Percentiles rank a stretch among this genome's conserved stretches.
These are phyloP conservation scores for Puccinia triticina DNA, from an alignment of 1,284 basidiomycete species.

Conservation along the genomic window DNA sequence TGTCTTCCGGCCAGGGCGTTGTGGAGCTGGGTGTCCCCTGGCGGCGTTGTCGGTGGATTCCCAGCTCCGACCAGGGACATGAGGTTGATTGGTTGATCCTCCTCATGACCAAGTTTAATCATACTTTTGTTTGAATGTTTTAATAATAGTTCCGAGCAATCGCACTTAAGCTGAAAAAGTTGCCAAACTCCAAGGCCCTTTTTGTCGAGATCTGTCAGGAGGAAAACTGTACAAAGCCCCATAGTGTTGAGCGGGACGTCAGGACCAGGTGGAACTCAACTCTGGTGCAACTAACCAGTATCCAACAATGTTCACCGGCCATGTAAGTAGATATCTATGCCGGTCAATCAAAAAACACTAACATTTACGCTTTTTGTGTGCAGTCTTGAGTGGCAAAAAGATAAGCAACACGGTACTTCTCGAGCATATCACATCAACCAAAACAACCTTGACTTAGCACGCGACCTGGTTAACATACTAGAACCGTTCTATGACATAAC, in stretches of 20 bases:
- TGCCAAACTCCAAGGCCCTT: constrained; percentile 6
- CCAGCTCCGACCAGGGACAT: too few species aligned
- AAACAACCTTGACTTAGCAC: not conserved
- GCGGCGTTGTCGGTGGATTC: too few species aligned
- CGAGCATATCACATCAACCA: constrained; percentile 14
- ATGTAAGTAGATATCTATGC: not conserved
- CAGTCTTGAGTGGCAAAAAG: constrained; percentile 18
- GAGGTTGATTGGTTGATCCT: too few species aligned
- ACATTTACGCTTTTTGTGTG: not conserved
- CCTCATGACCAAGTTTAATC: not conserved
- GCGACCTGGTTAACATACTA: not conserved
- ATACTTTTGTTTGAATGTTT: not conserved
- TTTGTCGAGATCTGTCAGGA: not conserved
- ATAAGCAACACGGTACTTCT: not conserved
- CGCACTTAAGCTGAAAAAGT: not conserved
- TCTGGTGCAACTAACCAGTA: not conserved
- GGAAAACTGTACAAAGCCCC: not conserved
- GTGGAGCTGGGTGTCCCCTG: too few species aligned
- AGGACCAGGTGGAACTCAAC: too few species aligned
- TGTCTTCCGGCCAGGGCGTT: too few species aligned
- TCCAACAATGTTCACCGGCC: not conserved
- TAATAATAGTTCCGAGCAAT: not conserved
- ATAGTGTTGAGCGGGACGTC: not conserved
- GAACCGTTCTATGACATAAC: constrained; percentile 7
- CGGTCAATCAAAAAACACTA: too few species aligned